Evolutionary conservation across 106 monocot genomes (phyloP).

Genomic region (Acorus calamus): DNA sequence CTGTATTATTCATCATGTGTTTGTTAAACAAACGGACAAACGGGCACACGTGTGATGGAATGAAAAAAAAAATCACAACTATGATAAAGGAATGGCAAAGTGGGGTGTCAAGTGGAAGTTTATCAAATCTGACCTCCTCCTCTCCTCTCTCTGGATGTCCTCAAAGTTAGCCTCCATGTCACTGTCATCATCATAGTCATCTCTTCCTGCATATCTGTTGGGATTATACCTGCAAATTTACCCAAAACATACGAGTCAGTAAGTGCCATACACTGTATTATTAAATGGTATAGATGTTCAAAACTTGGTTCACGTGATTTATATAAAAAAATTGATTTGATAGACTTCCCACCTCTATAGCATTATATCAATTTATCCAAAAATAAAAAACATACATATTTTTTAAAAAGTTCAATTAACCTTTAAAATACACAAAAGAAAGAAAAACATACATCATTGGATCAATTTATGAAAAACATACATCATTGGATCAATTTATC

Average conservation of each 20-base stretch:
- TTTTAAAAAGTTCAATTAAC: too few species aligned
- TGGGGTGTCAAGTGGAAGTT: not conserved
- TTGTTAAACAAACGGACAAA: too few species aligned
- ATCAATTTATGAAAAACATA: too few species aligned
- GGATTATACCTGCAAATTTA: conserved; percentile 46
- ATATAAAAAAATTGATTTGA: too few species aligned
- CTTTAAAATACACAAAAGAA: too few species aligned
- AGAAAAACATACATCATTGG: too few species aligned
- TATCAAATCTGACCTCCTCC: conserved; percentile 28
- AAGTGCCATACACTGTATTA: not conserved
- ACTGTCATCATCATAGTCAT: conserved; percentile 31
- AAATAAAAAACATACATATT: too few species aligned
- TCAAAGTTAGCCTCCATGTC: conserved; percentile 71
- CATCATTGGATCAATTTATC: too few species aligned
- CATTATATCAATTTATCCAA: not conserved
- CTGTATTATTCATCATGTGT: too few species aligned
- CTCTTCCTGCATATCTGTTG: conserved; percentile 23
- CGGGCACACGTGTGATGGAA: too few species aligned
- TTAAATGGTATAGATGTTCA: not conserved
- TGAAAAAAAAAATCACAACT: too few species aligned
- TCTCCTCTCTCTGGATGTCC: conserved; percentile 42
- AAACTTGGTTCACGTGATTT: not conserved
- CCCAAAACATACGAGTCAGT: not conserved
- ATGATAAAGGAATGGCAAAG: not conserved
- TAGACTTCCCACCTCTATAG: too few species aligned